Base-by-base conservation (phyloP, 164 flowering plant genomes). In the Vitis riparia region DNA sequence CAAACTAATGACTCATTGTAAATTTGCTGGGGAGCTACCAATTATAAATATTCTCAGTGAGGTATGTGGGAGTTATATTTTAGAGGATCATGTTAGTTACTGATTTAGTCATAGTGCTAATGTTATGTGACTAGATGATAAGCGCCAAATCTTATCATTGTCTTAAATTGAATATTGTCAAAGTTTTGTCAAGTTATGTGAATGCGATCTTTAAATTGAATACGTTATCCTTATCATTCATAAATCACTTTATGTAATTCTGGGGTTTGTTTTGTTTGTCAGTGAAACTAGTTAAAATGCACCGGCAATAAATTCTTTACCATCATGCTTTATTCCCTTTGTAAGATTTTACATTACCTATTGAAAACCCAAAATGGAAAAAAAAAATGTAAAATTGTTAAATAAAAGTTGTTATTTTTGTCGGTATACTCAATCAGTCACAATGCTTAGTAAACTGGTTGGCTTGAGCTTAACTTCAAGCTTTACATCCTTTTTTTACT, bases 1-100 rank as follows among this genome's bases (percentile, higher is more conserved):
- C 67, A 74, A 74, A 67, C 72, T 77, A 67, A 67, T 77, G 75
- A 30, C 58, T 29, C 66, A 52, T 23, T 67, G 70, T 51, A 77
- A 73, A 67, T 72, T 60, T 60, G 51, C 72, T n/a, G 75, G 67
- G 15, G 69, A 70, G n/a, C 44, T 64, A 51, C 69, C 72, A 11
- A 67, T 52, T 16, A 47, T 74, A 8, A 74, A 74, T 53, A 65
- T 69, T 23, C 73, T 74, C 32, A 74, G 73, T 61, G 68, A 76
- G 75, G 67, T 73, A 68, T 30, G 72, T 65, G 62, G 55, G 23
- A 17, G 30, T 4, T 32, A n/a, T 12, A 44, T 13, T 27, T 59
- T 59, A 10, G 5, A 37, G 7, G 44, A 6, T 6, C 44, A 37
- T 37, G 44, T 5, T 37, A 37, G 7, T 37, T 3, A 37, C 44